These are phyloP conservation scores for Fraxinus greggii DNA, from an alignment of 305 asterid genomes.

Conservation along the genomic window DNA sequence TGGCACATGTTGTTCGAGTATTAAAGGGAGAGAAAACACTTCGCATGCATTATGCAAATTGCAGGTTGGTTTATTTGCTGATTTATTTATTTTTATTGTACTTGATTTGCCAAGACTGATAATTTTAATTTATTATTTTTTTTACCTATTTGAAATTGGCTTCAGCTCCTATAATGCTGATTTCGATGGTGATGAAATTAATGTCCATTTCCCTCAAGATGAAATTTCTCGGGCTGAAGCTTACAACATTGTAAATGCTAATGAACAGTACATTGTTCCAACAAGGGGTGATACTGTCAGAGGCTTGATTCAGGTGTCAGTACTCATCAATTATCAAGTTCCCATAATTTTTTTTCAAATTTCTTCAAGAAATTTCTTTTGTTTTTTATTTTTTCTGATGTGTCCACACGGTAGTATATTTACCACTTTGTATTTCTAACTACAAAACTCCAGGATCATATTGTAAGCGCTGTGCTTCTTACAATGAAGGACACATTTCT, in stretches of 20 bases:
- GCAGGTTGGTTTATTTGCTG: constrained; percentile 65
- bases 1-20: constrained; percentile 97
- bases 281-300: constrained; percentile 97
- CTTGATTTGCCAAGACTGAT: constrained; percentile 16
- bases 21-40: constrained; percentile 95
- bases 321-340: constrained; percentile 20
- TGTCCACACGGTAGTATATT: constrained; percentile 8
- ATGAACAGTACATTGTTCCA: constrained; percentile 95
- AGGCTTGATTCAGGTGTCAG: constrained; percentile 93
- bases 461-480: constrained; percentile 81
- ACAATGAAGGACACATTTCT: constrained; percentile 87
- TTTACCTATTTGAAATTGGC: constrained; percentile 17
- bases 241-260: constrained; percentile 89
- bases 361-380: too few relatives aligned
- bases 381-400: not conserved
- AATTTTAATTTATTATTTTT: too few relatives aligned
- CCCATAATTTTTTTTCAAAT: constrained; percentile 6
- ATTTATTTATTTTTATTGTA: constrained; percentile 11
- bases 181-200: constrained; percentile 98
- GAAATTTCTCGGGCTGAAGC: constrained; percentile 99
- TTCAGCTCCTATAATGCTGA: constrained; percentile 96
- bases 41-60: constrained; percentile 99
- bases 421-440: constrained; percentile 11
- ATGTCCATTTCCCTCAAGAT: constrained; percentile 99
- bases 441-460: constrained; percentile 72